These are phyloP conservation scores for Jaapia argillacea DNA, from an alignment of 768 basidiomycete species.

Conservation along the genomic window DNA sequence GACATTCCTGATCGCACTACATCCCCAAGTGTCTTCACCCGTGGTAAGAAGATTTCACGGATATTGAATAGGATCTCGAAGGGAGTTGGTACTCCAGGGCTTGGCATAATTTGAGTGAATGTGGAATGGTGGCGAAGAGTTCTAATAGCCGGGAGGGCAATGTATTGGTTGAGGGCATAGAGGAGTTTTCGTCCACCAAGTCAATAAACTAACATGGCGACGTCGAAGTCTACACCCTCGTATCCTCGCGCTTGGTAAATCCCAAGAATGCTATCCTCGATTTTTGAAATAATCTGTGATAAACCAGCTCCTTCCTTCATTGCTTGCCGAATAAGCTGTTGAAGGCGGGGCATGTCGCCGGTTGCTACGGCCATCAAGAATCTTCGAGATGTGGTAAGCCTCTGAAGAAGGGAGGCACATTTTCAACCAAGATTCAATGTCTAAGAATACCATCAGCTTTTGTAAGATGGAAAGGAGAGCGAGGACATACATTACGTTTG, in stretches of 20 bases:
- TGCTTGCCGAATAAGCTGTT: slow-evolving; percentile 16
- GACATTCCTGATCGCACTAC: slow-evolving; percentile 6
- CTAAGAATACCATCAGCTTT: neutral
- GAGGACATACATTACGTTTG: slow-evolving; percentile 4
- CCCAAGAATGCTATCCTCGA: slow-evolving; percentile 8
- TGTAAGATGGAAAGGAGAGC: neutral
- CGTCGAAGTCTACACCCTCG: slow-evolving; percentile 13
- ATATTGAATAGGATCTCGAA: slow-evolving; percentile 18
- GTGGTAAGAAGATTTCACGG: too few relatives aligned
- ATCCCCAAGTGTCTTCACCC: slow-evolving; percentile 9
- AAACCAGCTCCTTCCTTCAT: slow-evolving; percentile 8
- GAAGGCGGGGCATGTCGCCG: slow-evolving; percentile 16
- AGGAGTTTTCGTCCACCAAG: slow-evolving; percentile 20
- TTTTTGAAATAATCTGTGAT: slow-evolving; percentile 9
- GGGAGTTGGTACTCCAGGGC: slow-evolving; percentile 6
- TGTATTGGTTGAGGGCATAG: slow-evolving; percentile 18
- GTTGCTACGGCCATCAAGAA: slow-evolving; percentile 10
- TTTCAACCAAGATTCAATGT: slow-evolving; percentile 1
- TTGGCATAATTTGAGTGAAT: slow-evolving; percentile 9
- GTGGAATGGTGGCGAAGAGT: slow-evolving; percentile 8
- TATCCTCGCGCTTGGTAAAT: slow-evolving; percentile 14
- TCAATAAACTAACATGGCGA: slow-evolving; percentile 16
- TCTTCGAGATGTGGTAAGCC: slow-evolving; percentile 1
- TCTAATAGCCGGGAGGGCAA: slow-evolving; percentile 12
- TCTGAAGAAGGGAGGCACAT: neutral